Evolutionary conservation across 2,329 filamentous ascomycete species (phyloP).

Genomic region (Catunica adiposa): DNA sequence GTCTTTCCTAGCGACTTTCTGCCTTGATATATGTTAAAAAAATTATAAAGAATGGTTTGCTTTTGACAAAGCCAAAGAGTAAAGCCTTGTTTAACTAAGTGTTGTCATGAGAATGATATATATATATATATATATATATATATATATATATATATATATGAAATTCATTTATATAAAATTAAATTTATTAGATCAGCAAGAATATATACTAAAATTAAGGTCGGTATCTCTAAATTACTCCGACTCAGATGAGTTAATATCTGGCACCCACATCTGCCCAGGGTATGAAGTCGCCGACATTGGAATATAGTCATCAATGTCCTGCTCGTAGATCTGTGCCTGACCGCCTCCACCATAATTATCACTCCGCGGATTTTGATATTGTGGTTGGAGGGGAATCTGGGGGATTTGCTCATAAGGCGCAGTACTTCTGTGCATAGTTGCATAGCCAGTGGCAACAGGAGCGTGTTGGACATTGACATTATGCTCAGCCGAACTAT

Average conservation of each 20-base stretch:
- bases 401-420: neutral
- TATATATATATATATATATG: no score
- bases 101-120: no score
- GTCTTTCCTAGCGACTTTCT: no score
- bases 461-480: neutral
- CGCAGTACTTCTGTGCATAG: neutral
- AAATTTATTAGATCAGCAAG: neutral
- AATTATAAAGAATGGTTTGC: no score
- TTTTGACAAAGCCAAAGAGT: no score
- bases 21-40: no score
- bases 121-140: no score
- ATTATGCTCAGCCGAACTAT: neutral
- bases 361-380: neutral
- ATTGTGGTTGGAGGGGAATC: neutral
- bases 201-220: neutral
- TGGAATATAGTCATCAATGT: neutral
- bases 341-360: neutral
- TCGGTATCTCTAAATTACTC: neutral
- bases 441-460: neutral
- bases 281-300: constrained; percentile 12
- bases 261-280: constrained; percentile 7
- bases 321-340: neutral
- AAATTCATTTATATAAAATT: neutral
- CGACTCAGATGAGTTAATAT: neutral
- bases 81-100: no score